Base-by-base conservation (phyloP, 352 stramenopile species). In the Plasmopara viticola region DNA sequence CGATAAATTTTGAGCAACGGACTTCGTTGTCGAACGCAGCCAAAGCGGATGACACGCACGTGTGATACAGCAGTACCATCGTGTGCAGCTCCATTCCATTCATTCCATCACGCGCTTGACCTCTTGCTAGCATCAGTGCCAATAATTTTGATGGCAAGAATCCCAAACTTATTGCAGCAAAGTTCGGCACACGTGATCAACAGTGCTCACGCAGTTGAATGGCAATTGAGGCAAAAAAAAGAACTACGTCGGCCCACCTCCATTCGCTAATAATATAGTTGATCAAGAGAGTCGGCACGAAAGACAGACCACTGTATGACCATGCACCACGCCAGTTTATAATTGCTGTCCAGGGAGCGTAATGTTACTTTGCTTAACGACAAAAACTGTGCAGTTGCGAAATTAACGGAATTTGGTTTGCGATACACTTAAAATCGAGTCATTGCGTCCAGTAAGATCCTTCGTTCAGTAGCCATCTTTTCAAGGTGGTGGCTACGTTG, bases 281-380 rank as follows among this genome's bases (percentile, higher is more conserved):
- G 68, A 6, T 69, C 65, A n/a, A 92, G 58, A 15, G 86, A 62
- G 25, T 76, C 60, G 9, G 77, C 78, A 55, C 90, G 78, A 53
- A 74, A 89, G 6, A 64, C 60, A 20, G 87, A 67, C 82, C 82
- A 92, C 56, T 86, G 60, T 53, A 86, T 70, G 9, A 90, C 54
- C 39, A 87, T 60, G 46, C 73, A 74, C 77, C 73, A 90, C 6
- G 66, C 53, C 30, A 72, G 17, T 31, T 61, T 65, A 43, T 46
- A 56, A 30, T 41, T 66, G 64, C 38, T 66, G 55, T 15, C 64
- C 60, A 59, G 51, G 56, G 17, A 73, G 64, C 13, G 76, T 55
- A 14, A 74, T 58, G 6, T 69, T 60, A 5, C 90, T 62, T 28
- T 86, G 72, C 18, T 84, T 58, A 14, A 90, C 70, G 5, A 72